Conservation (phyloP, 1,139 yeast species). For the Yamadazyma aaseri region DNA sequence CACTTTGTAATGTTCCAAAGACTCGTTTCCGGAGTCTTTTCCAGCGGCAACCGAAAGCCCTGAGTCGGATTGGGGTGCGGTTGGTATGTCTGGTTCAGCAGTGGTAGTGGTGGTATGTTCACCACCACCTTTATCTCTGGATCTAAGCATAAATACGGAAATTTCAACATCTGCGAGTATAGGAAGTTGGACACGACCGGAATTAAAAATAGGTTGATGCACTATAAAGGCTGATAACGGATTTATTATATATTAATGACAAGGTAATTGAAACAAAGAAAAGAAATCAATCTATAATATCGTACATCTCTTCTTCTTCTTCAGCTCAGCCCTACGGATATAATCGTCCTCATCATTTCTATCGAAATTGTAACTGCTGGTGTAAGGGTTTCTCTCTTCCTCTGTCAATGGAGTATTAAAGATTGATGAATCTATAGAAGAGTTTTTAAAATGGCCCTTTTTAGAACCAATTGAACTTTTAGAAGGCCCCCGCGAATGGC, state of each 20-base stretch:
- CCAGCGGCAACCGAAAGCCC: constrained; percentile 1
- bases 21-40: constrained; percentile 70
- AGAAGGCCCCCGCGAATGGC: constrained; percentile 29
- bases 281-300: constrained; percentile 33
- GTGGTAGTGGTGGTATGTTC: background rate
- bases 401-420: constrained; percentile 42
- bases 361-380: constrained; percentile 23
- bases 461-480: constrained; percentile 18
- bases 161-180: background rate
- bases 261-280: too few species aligned
- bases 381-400: constrained; percentile 33
- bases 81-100: background rate
- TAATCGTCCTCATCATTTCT: constrained; percentile 44
- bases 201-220: too few species aligned
- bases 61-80: constrained; percentile 1
- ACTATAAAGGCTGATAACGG: too few species aligned
- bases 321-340: constrained; percentile 32
- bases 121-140: background rate
- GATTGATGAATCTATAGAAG: constrained; percentile 36
- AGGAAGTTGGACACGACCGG: too few species aligned
- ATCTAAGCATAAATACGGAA: constrained; percentile 1
- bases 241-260: too few species aligned
- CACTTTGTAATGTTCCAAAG: constrained; percentile 63
- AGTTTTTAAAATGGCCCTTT: constrained; percentile 38
- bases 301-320: constrained; percentile 28